phyloP scores from a whole-genome alignment of 164 flowering plant genomes.

The Annona cherimola region DNA sequence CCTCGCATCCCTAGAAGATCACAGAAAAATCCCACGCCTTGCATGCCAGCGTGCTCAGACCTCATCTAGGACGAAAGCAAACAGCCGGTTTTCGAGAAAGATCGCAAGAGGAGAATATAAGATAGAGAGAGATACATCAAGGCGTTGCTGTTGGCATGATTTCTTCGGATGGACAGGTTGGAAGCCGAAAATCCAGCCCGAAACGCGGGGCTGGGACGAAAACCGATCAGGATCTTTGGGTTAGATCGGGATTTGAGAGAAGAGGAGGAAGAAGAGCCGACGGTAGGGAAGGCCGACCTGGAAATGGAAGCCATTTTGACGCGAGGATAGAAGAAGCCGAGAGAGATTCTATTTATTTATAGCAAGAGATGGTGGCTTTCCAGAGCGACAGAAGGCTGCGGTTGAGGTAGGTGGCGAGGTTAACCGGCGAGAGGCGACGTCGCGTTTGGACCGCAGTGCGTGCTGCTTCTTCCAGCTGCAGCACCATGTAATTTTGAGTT shows the following conservation, averaged over 20 bases:
- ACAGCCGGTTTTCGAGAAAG: neutral
- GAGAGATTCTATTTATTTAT: neutral
- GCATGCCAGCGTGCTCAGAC: no score
- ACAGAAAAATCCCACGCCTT: no score
- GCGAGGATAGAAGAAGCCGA: slow-evolving; percentile 9
- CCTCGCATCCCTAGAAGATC: no score
- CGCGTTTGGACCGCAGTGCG: neutral
- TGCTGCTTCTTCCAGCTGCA: no score
- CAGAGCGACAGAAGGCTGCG: neutral
- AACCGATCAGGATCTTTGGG: slow-evolving; percentile 4
- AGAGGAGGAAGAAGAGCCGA: slow-evolving; percentile 7
- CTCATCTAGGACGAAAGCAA: no score
- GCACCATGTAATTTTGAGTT: neutral
- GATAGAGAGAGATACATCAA: slow-evolving; percentile 29
- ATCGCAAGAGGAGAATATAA: neutral
- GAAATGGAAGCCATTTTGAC: slow-evolving; percentile 47
- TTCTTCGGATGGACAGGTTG: slow-evolving; percentile 20
- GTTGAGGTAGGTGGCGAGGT: neutral
- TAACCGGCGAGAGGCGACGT: neutral
- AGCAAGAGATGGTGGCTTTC: neutral
- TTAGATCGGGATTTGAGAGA: slow-evolving; percentile 11
- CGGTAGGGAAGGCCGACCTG: slow-evolving; percentile 29
- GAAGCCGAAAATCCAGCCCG: slow-evolving; percentile 24
- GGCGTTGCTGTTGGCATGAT: slow-evolving; percentile 17
- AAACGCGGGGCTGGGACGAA: neutral